Evolutionary conservation across 345 rosid genomes (phyloP).

Genomic region (Eucalyptus curtisii): DNA sequence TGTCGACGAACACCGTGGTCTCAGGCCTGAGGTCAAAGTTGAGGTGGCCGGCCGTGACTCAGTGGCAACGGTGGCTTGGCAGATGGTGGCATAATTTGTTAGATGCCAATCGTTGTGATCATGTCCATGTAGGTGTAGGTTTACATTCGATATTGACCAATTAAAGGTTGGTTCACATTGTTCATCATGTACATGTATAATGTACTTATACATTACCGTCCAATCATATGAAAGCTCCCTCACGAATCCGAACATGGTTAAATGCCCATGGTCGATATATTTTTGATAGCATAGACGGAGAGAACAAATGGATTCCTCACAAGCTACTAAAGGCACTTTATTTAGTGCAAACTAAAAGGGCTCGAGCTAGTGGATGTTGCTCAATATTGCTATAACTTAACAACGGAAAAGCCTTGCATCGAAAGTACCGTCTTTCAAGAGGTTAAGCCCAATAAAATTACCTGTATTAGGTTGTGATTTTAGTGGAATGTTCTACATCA

Average conservation of each 20-base stretch:
- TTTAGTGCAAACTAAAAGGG: background rate
- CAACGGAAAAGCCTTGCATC: background rate
- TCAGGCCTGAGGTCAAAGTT: background rate
- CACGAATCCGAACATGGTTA: background rate
- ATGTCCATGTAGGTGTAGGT: background rate
- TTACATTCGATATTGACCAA: background rate
- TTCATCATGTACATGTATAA: background rate
- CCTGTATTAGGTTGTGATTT: background rate
- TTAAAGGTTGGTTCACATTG: background rate
- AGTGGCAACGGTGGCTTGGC: background rate
- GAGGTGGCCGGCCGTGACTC: background rate
- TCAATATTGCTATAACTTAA: background rate
- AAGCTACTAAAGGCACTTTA: background rate
- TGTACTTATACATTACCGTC: background rate
- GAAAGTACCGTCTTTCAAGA: background rate
- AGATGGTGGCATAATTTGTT: background rate
- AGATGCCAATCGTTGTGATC: background rate
- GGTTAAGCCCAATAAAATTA: background rate
- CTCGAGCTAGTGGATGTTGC: background rate
- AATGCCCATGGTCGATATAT: background rate
- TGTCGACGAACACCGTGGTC: background rate
- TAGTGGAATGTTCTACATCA: background rate
- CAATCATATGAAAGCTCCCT: background rate
- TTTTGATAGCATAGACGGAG: background rate
- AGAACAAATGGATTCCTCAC: background rate